Percentiles rank a stretch among this genome's conserved stretches.
phyloP scores from a whole-genome alignment of 2,329 filamentous ascomycete genomes.

The Colletotrichum sp. region DNA sequence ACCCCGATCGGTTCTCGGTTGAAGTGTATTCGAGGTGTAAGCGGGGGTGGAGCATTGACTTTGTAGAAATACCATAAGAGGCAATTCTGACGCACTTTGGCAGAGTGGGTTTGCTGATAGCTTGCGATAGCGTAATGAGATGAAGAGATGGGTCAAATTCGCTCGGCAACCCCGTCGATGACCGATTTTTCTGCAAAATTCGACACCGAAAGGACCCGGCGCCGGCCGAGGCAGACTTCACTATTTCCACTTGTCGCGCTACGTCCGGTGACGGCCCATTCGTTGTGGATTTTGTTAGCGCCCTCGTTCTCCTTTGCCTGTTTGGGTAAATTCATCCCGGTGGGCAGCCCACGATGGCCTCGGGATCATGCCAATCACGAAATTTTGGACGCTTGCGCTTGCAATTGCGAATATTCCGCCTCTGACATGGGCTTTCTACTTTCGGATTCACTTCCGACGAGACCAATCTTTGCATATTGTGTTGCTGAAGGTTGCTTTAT shows the following conservation, averaged over 20 bases:
- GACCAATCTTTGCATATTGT: neutral
- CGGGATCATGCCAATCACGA: neutral
- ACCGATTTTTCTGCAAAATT: neutral
- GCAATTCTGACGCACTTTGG: neutral
- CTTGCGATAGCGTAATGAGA: neutral
- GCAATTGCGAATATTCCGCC: neutral
- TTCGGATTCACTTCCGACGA: neutral
- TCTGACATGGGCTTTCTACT: neutral
- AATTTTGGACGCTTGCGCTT: neutral
- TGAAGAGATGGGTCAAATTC: neutral
- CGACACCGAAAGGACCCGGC: neutral
- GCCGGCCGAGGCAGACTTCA: neutral
- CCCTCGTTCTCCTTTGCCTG: neutral
- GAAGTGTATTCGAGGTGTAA: slow-evolving; percentile 4
- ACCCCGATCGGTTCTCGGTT: neutral
- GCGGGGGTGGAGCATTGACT: slow-evolving; percentile 8
- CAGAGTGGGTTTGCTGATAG: neutral
- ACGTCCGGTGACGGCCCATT: neutral
- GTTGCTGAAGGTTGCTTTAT: neutral
- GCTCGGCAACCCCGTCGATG: neutral
- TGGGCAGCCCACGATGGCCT: neutral
- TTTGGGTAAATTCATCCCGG: neutral
- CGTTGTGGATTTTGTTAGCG: neutral
- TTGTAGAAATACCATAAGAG: slow-evolving; percentile 6
- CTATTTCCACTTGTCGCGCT: neutral